Evolutionary conservation across 345 rosid species (phyloP).

Genomic region (Punica granatum): DNA sequence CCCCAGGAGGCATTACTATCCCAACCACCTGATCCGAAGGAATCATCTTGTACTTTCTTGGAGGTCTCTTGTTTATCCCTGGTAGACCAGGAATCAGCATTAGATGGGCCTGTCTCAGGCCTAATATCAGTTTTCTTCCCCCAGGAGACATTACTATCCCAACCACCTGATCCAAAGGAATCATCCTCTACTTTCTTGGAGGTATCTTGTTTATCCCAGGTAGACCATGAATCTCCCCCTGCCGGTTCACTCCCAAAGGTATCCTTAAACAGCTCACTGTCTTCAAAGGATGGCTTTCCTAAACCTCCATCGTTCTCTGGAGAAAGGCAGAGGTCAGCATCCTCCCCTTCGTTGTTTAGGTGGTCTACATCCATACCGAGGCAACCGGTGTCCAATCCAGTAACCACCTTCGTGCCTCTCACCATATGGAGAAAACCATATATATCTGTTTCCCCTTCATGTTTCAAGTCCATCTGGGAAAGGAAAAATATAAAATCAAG

Average conservation of each 20-base stretch:
- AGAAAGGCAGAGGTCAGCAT: conserved; percentile 59
- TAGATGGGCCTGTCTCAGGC: not conserved
- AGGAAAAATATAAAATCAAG: not conserved
- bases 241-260: conserved; percentile 8
- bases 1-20: conserved; percentile 5
- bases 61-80: not conserved
- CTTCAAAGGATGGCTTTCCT: conserved; percentile 62
- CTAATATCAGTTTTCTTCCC: conserved; percentile 3
- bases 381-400: conserved; percentile 41
- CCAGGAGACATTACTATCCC: conserved; percentile 19
- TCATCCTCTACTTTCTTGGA: conserved; percentile 13
- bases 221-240: conserved; percentile 19
- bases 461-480: conserved; percentile 39
- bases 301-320: conserved; percentile 52
- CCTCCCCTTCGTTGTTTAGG: conserved; percentile 35
- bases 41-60: no score
- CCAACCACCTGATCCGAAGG: conserved; percentile 2
- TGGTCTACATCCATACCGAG: conserved; percentile 72
- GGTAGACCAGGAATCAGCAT: not conserved
- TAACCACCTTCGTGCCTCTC: conserved; percentile 29
- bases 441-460: conserved; percentile 41
- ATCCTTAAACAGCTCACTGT: conserved; percentile 32
- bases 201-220: conserved; percentile 20
- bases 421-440: conserved; percentile 74
- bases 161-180: conserved; percentile 13